These are phyloP conservation scores for Malassezia slooffiae DNA, from an alignment of 1,284 basidiomycete genomes.

Conservation along the genomic window DNA sequence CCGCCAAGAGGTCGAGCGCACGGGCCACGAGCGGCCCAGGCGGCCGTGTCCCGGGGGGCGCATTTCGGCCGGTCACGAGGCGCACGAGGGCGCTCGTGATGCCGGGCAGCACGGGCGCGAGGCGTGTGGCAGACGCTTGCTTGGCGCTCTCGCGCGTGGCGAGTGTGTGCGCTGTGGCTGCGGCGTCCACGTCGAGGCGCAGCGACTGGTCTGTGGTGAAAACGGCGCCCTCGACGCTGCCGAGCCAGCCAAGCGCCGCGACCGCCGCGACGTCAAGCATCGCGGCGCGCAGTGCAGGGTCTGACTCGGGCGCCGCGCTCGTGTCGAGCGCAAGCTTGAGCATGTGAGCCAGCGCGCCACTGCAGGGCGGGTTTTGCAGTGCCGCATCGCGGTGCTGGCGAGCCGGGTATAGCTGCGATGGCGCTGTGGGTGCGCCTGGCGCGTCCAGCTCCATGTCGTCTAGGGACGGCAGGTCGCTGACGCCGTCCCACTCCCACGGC, in stretches of 20 bases:
- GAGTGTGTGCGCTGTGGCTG: too few relatives aligned
- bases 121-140: not conserved
- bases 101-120: constrained; percentile 8
- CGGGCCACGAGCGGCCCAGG: constrained; percentile 1
- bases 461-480: constrained; percentile 29
- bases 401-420: constrained; percentile 7
- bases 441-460: constrained; percentile 29
- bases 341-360: constrained; percentile 10
- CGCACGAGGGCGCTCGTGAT: constrained; percentile 8
- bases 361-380: not conserved
- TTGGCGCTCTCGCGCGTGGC: too few relatives aligned
- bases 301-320: not conserved
- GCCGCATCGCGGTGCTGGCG: not conserved
- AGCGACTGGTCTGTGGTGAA: too few relatives aligned
- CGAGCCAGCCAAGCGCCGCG: constrained; percentile 7
- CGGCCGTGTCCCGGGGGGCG: not conserved
- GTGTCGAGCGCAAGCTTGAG: constrained; percentile 12
- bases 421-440: too few relatives aligned
- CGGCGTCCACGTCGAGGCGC: too few relatives aligned
- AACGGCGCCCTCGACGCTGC: not conserved
- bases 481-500: constrained; percentile 43
- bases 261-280: constrained; percentile 1
- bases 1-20: constrained; percentile 2
- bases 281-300: not conserved
- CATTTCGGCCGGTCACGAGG: not conserved